Base-by-base conservation (phyloP, 192 early-diverging fungal species). In the Coemansia sp. region DNA sequence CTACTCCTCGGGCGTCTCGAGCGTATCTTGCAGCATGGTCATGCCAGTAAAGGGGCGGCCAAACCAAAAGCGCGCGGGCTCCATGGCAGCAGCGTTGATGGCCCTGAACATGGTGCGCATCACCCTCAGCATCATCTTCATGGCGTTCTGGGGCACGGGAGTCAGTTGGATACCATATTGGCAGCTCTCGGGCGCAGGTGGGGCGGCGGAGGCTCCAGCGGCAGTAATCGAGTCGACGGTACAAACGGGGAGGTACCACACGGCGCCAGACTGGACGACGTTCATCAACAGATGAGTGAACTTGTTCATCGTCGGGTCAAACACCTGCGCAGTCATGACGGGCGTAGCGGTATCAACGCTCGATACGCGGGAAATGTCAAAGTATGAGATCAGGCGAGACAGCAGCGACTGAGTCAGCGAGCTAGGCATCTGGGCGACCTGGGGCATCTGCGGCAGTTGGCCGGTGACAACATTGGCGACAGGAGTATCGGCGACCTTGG, bases 171-270 rank as follows among this genome's bases (percentile, higher is more conserved):
- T 61, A 15, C 73, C 73, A 18, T 75, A 75, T n/a, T 47, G 46
- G 36, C 73, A 75, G 31, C 41, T 44, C 33, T 61, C 70, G 10
- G 67, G 36, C 20, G 55, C 42, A 36, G 63, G 15, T n/a, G 31
- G 22, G 5, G 24, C 10, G 3, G 27, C 41, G 3, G 71, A 33
- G 15, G 49, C 18, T 22, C 47, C 47, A 18, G 47, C 47, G 22
- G 47, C 18, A 12, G 38, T 12, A 44, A 76, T 71, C 15, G 31
- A 59, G 10, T 65, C 63, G n/a, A 61, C 22, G 0, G 67, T 34
- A 44, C 74, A 75, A 11, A 70, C 74, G 8, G 74, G 74, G 6
- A 75, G 24, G 27, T 71, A 76, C 57, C 63, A 71, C 8, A 59
- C 36, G 65, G 52, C 47, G 46, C 69, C 74, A 10, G 61, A 66